phyloP scores from a whole-genome alignment of 148 eudicot species.

The Vaccinium myrtillus region DNA sequence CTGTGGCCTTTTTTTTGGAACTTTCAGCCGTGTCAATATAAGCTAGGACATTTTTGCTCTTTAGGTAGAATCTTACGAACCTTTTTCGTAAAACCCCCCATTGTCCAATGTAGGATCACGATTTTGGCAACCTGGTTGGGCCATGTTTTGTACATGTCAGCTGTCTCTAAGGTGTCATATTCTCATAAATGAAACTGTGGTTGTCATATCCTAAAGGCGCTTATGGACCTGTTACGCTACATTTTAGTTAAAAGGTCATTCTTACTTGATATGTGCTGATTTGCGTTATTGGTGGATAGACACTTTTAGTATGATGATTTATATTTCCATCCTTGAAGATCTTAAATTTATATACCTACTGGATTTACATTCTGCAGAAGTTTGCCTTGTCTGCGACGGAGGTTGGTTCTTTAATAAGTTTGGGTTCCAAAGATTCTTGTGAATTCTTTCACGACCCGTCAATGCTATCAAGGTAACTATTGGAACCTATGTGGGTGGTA shows the following conservation, averaged over 20 bases:
- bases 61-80: neutral
- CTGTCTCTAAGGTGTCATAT: neutral
- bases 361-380: conserved; percentile 34
- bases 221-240: neutral
- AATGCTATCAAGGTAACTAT: conserved; percentile 58
- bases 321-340: neutral
- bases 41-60: neutral
- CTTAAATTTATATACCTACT: conserved; percentile 14
- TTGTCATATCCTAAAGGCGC: neutral
- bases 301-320: neutral
- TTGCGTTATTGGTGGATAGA: neutral
- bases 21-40: neutral
- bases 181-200: neutral
- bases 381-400: conserved; percentile 88
- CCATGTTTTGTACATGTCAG: conserved; percentile 2
- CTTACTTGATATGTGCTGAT: neutral
- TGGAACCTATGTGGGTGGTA: neutral
- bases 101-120: neutral
- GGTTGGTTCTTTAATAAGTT: conserved; percentile 74
- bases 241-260: neutral
- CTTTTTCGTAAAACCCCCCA: neutral
- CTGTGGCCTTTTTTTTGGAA: neutral
- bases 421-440: conserved; percentile 67
- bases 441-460: conserved; percentile 98
- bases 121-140: neutral